Percentiles rank a stretch among this genome's conserved stretches.
These are phyloP conservation scores for Striga asiatica DNA, from an alignment of 257 asterid species.

Conservation along the genomic window DNA sequence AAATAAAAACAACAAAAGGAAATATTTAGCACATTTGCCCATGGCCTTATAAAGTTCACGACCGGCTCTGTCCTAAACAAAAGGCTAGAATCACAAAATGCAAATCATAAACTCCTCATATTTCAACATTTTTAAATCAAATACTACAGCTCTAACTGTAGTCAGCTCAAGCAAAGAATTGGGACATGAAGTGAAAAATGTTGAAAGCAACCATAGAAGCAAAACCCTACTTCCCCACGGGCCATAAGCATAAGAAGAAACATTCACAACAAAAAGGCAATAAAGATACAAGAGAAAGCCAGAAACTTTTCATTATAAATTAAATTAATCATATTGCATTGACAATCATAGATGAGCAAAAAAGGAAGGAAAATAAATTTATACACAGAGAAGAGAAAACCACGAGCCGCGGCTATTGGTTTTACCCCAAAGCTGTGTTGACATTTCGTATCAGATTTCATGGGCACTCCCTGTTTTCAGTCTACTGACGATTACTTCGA, in stretches of 20 bases:
- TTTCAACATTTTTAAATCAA: not conserved
- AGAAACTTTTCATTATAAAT: not conserved
- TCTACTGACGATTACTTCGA: conserved; percentile 11
- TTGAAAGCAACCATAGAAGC: not conserved
- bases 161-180: conserved; percentile 9
- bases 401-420: conserved; percentile 10
- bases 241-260: not conserved
- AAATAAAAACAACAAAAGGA: not conserved
- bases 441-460: conserved; percentile 3
- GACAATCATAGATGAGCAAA: not conserved
- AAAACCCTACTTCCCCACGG: conserved; percentile 4
- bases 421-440: conserved; percentile 8
- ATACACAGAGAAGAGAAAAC: conserved; percentile 9
- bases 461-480: not conserved
- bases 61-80: not conserved
- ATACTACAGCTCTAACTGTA: not conserved
- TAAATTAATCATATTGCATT: not conserved
- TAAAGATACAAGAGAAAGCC: not conserved
- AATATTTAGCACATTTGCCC: no score
- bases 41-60: no score
- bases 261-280: not conserved
- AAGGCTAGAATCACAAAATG: not conserved
- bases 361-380: not conserved
- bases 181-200: not conserved
- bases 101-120: not conserved